phyloP scores from a whole-genome alignment of 768 basidiomycete genomes.

The Sarcodon sp. region DNA sequence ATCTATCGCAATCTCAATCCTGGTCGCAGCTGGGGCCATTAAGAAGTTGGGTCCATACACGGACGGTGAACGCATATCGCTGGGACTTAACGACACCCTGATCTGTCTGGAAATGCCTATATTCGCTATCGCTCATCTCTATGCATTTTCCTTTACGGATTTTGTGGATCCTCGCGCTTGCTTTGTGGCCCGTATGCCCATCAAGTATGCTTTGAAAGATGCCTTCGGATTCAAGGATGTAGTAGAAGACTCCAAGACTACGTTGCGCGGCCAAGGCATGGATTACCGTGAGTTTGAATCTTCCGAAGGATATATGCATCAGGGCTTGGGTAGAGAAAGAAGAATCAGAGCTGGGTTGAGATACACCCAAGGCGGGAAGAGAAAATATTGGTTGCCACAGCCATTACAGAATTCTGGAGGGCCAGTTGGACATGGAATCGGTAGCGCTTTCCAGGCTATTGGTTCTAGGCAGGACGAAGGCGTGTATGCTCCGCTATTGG shows the following conservation, averaged over 20 bases:
- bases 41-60: constrained; percentile 77
- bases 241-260: constrained; percentile 70
- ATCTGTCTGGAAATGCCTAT: constrained; percentile 97
- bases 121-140: constrained; percentile 91
- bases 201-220: constrained; percentile 79
- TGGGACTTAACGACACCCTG: constrained; percentile 81
- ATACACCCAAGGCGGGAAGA: constrained; percentile 81
- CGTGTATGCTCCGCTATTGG: constrained; percentile 65
- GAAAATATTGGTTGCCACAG: constrained; percentile 94
- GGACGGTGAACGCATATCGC: constrained; percentile 78
- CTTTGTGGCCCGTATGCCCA: constrained; percentile 82
- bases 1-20: constrained; percentile 68
- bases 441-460: constrained; percentile 25
- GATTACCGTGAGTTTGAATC: constrained; percentile 96
- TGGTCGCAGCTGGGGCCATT: constrained; percentile 77
- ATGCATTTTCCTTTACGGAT: constrained; percentile 86
- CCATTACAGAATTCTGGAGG: constrained; percentile 29
- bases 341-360: constrained; percentile 87
- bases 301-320: constrained; percentile 85
- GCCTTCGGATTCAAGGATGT: constrained; percentile 84
- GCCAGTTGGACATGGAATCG: constrained; percentile 26
- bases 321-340: constrained; percentile 74
- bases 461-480: constrained; percentile 35
- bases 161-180: constrained; percentile 52
- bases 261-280: constrained; percentile 81